A percentile compares a stretch with the other conserved stretches of the same genome.
These are phyloP conservation scores for Herpotrichia juniperi DNA, from an alignment of 2,329 filamentous ascomycete genomes.

Conservation along the genomic window DNA sequence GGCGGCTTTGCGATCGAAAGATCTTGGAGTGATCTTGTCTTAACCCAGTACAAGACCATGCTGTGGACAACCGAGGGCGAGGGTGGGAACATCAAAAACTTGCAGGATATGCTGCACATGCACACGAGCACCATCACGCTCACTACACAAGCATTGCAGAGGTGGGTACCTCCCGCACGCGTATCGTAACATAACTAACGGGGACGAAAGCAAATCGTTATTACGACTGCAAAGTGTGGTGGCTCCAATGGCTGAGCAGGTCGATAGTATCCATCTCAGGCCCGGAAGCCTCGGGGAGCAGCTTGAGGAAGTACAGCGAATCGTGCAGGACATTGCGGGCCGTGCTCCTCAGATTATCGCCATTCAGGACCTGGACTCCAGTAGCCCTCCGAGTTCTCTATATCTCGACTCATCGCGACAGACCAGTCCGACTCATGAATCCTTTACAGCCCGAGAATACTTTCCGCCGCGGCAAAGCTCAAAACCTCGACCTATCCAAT, in stretches of 20 bases:
- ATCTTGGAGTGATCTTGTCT: slow-evolving; percentile 51
- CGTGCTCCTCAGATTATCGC: slow-evolving; percentile 14
- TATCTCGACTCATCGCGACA: slow-evolving; percentile 4
- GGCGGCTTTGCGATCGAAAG: slow-evolving; percentile 50
- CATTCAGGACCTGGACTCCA: slow-evolving; percentile 8
- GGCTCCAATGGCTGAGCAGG: slow-evolving; percentile 38
- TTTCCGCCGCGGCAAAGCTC: slow-evolving; percentile 8
- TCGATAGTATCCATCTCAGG: slow-evolving; percentile 34
- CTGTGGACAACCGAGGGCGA: slow-evolving; percentile 55
- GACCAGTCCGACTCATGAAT: slow-evolving; percentile 10
- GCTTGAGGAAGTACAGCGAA: slow-evolving; percentile 37
- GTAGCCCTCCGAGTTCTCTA: slow-evolving; percentile 8
- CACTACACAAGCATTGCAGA: slow-evolving; percentile 51
- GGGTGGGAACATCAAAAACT: slow-evolving; percentile 47
- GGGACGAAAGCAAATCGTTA: slow-evolving; percentile 38
- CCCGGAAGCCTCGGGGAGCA: slow-evolving; percentile 30
- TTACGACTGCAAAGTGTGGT: slow-evolving; percentile 36
- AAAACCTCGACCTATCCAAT: background rate
- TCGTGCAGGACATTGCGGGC: slow-evolving; percentile 31
- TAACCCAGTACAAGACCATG: slow-evolving; percentile 51
- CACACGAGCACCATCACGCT: slow-evolving; percentile 49
- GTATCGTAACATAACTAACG: background rate
- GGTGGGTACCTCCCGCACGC: slow-evolving; percentile 25
- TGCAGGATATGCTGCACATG: slow-evolving; percentile 50
- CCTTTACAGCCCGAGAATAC: slow-evolving; percentile 11